These are phyloP conservation scores for Magnolia changhungtana DNA, from an alignment of 164 flowering plant species.

Conservation along the genomic window DNA sequence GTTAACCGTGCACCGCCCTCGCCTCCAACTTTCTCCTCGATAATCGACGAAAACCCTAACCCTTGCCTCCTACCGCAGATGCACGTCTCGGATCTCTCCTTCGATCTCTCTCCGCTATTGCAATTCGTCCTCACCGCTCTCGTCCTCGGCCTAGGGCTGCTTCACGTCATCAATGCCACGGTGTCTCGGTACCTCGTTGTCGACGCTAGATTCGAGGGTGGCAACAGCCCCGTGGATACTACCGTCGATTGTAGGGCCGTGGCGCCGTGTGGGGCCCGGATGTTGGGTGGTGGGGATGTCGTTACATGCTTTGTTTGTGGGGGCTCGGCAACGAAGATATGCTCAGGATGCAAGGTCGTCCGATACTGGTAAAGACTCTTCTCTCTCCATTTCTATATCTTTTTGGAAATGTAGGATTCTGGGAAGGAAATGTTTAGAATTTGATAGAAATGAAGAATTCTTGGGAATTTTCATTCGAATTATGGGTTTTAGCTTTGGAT, in stretches of 20 bases:
- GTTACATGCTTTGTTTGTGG: constrained; percentile 55
- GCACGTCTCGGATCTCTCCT: constrained; percentile 47
- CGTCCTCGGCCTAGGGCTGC: constrained; percentile 38
- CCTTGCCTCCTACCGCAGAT: constrained; percentile 29
- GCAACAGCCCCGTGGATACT: background rate
- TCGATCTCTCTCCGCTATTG: constrained; percentile 53
- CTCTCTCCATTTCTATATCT: too few relatives aligned
- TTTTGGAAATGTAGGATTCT: background rate
- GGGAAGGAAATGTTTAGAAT: too few relatives aligned
- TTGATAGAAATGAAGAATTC: too few relatives aligned
- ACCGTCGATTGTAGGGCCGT: background rate
- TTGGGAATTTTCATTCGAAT: too few relatives aligned
- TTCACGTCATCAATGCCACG: constrained; percentile 51
- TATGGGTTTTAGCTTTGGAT: too few relatives aligned
- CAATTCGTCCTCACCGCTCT: constrained; percentile 45
- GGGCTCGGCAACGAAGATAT: constrained; percentile 32
- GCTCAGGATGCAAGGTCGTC: constrained; percentile 73
- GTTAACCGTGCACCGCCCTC: background rate
- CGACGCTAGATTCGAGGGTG: constrained; percentile 56
- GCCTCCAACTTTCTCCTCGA: background rate
- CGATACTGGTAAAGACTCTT: constrained; percentile 54
- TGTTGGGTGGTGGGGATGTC: constrained; percentile 1
- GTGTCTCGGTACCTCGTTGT: constrained; percentile 71
- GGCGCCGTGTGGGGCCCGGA: too few relatives aligned
- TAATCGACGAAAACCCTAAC: constrained; percentile 13